These are phyloP conservation scores for Oenanthe javanica DNA, from an alignment of 140 eudicot genomes.

Conservation along the genomic window DNA sequence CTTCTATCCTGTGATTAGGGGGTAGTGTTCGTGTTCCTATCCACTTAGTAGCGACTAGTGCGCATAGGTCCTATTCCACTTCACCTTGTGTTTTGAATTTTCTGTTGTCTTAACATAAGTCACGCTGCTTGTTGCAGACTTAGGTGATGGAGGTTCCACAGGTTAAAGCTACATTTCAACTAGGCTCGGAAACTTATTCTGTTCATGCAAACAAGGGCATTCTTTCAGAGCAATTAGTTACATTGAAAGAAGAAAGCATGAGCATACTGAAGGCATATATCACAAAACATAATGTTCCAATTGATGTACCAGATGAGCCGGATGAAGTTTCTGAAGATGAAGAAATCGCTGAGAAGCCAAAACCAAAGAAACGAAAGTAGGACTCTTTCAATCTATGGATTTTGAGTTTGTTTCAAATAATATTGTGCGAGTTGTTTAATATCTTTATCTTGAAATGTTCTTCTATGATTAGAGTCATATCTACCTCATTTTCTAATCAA, in stretches of 20 bases:
- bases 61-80: background rate
- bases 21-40: background rate
- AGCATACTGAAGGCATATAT: constrained; percentile 70
- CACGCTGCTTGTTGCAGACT: constrained; percentile 4
- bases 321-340: constrained; percentile 70
- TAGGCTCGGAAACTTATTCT: constrained; percentile 63
- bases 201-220: constrained; percentile 46
- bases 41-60: background rate
- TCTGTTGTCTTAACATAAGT: background rate
- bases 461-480: background rate
- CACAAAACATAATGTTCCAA: constrained; percentile 64
- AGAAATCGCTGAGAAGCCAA: constrained; percentile 34
- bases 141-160: constrained; percentile 35
- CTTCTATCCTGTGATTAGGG: background rate
- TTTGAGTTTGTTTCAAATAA: background rate
- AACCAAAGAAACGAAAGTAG: constrained; percentile 52
- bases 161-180: constrained; percentile 58
- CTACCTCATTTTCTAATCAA: background rate
- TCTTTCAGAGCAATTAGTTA: constrained; percentile 59
- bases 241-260: constrained; percentile 75
- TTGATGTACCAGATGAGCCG: constrained; percentile 73
- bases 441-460: background rate
- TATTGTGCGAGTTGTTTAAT: background rate
- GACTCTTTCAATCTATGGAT: background rate
- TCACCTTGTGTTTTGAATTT: background rate